Evolutionary conservation across 1,284 basidiomycete genomes (phyloP), one percentile per base, ranked within the genome.

Genomic region (Apiotrichum montevideense): DNA sequence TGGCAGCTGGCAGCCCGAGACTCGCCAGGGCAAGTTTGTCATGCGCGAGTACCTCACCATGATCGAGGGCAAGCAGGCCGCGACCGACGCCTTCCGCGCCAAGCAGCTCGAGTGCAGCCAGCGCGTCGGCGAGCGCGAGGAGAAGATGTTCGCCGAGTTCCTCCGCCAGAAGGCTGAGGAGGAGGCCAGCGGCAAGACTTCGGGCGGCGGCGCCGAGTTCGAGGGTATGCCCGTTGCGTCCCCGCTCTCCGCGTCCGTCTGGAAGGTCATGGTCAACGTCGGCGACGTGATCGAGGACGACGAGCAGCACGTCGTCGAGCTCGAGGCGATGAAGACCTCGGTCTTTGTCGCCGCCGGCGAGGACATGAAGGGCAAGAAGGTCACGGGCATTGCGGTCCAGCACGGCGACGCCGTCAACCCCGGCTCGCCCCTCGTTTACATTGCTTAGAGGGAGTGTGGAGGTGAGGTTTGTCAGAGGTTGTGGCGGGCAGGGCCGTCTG

Each of bases 271-370:
- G 29, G 79, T 77, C 42, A 63, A 62, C 13, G 72, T 65, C 2
- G 83, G 82, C 6, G 80, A 84, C 50, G 62, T 66, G 0, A 76
- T 86, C 41, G 59, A 71, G 10, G 74, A 75, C 0, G 80, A 82
- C 9, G 79, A 84, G 37, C 77, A 82, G 14, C 62, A 86, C 47
- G 63, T 83, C 4, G 77, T 87, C 29, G 61, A 63, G 57, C 77
- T 87, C 14, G 85, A 87, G 68, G 85, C 86, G 0, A 87, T 87
- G 86, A 87, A 88, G 74, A 86, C 67, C 55, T 66, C 55, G 39
- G 66, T 67, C 3, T 47, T 49, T 21, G 62, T 72, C 14, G 62
- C 66, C 5, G 67, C 70, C 2, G 70, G 69, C 10, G 63, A 66
- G 1, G 63, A 55, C 39, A 67, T 65, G 63, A 64, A 63, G 51